Evolutionary conservation across 140 eudicot genomes (phyloP), one percentile per base, ranked within the genome.

Genomic region (Flaveria floridana): DNA sequence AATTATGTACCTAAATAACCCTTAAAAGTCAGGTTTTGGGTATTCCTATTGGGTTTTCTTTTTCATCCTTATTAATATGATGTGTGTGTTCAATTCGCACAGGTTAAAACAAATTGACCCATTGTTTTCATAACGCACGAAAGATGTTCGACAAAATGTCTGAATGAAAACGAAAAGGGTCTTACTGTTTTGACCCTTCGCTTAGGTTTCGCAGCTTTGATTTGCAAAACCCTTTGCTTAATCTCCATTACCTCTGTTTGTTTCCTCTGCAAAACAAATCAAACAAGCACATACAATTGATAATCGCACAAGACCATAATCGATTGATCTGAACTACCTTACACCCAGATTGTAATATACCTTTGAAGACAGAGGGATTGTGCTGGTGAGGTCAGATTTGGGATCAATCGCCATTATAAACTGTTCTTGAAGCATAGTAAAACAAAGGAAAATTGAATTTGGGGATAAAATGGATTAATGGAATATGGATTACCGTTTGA

Each of bases 171-270:
- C 8, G 14, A 53, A 65, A 7, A 59, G 34, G 21, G 13, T 53
- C 78, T 73, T 2, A 77, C 85, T 9, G 74, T 72, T 30, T 73
- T 80, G 19, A 21, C 75, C 71, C 16, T 64, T n/a, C 61, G 81
- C 55, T 78, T 73, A 56, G 58, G 39, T 26, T 44, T 65, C 3
- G 78, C 2, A 68, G 42, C 13, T 51, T 70, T 56, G 63, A 56
- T 56, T 56, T 56, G 28, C 63, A 56, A 3, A 56, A 19, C 26
- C 14, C 4, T 19, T 56, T 56, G 63, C 63, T 56, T 25, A 58
- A 9, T 58, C 65, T 58, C 37, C 65, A 21, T 58, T 21, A 58
- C 12, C 37, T 58, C 28, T 4, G n/a, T 58, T 37, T 58, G 37
- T 7, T 58, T 58, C 37, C 15, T 58, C 65, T 58, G 65, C 65